Conservation (phyloP, 768 basidiomycete species). For the Xanthoconium stramineum region DNA sequence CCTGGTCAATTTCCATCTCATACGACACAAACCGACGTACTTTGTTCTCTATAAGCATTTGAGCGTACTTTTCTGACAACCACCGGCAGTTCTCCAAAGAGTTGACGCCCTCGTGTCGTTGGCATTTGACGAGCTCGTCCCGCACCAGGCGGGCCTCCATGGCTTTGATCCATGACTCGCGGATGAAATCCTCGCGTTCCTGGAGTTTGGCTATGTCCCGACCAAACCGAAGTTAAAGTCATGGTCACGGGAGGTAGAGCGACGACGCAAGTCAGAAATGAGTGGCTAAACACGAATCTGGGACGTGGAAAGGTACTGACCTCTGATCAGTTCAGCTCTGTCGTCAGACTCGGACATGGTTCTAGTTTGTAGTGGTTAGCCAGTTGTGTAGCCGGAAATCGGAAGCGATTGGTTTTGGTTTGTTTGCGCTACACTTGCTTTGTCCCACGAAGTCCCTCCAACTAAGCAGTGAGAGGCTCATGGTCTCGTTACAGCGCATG, state of each 20-base stretch:
- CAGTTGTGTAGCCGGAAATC: not conserved
- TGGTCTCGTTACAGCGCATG: too few relatives aligned
- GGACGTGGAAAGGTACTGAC: constrained; percentile 12
- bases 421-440: not conserved
- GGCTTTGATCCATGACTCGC: constrained; percentile 91
- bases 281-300: not conserved
- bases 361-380: not conserved
- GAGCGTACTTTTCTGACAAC: constrained; percentile 76
- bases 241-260: not conserved
- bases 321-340: constrained; percentile 32
- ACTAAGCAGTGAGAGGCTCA: too few relatives aligned
- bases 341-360: constrained; percentile 35
- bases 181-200: constrained; percentile 71
- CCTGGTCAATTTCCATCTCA: constrained; percentile 2
- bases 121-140: constrained; percentile 87
- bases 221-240: not conserved
- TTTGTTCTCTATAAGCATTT: constrained; percentile 76
- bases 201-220: constrained; percentile 51
- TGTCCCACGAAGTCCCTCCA: not conserved
- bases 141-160: constrained; percentile 91
- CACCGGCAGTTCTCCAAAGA: constrained; percentile 87
- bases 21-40: constrained; percentile 42
- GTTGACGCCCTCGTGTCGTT: constrained; percentile 87
- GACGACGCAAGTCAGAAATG: not conserved
- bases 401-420: constrained; percentile 10